These are phyloP conservation scores for Panicum virgatum DNA, from an alignment of 202 grass and related monocot species.

Conservation along the genomic window DNA sequence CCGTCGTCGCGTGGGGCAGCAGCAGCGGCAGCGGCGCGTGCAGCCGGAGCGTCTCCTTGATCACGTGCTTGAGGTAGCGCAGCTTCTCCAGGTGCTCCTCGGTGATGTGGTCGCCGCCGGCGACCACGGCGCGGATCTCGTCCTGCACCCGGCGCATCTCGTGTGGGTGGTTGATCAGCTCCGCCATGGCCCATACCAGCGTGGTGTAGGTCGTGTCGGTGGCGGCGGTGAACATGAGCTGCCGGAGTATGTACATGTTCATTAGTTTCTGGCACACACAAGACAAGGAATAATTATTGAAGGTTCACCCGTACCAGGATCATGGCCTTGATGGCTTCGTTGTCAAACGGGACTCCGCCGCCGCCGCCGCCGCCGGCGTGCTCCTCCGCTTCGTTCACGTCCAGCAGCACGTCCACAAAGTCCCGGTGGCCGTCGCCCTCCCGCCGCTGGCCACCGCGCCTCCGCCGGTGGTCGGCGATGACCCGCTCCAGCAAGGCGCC, in stretches of 20 bases:
- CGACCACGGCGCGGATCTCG: slow-evolving; percentile 32
- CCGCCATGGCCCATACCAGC: slow-evolving; percentile 46
- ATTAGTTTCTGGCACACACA: too few relatives aligned
- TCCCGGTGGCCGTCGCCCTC: neutral
- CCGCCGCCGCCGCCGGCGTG: neutral
- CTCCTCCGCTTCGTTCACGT: neutral
- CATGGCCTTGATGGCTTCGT: neutral
- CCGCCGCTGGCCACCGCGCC: neutral
- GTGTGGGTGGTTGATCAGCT: slow-evolving; percentile 48
- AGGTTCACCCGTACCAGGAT: neutral
- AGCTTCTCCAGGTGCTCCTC: slow-evolving; percentile 17
- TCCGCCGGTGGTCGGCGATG: neutral
- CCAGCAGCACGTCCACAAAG: slow-evolving; percentile 22
- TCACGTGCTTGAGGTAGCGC: slow-evolving; percentile 12
- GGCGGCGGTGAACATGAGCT: slow-evolving; percentile 43
- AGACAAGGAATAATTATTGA: too few relatives aligned
- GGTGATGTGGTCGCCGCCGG: neutral
- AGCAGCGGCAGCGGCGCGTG: slow-evolving; percentile 40
- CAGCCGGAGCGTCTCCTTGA: slow-evolving; percentile 55
- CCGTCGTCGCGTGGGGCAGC: neutral
- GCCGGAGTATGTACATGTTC: neutral
- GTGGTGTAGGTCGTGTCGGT: slow-evolving; percentile 33
- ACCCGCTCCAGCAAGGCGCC: neutral
- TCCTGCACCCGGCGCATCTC: slow-evolving; percentile 42
- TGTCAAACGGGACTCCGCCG: neutral